Conservation (phyloP, 352 stramenopile genomes). For the Pythium apleroticum region DNA sequence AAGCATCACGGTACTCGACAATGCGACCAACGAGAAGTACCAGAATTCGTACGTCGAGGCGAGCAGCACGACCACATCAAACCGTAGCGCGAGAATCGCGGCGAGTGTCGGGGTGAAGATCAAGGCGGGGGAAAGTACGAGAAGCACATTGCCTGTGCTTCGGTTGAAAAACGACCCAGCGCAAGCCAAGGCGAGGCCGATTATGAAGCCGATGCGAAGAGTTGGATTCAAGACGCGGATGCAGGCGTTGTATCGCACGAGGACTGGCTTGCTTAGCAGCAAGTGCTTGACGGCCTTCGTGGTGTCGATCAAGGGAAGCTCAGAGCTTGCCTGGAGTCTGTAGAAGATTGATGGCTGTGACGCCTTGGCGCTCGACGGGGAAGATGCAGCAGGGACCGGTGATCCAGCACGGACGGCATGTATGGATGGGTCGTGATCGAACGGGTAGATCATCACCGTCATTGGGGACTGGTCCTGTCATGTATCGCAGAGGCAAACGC, state of each 20-base stretch:
- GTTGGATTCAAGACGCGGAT: neutral
- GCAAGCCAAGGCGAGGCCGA: neutral
- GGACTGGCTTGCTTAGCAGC: neutral
- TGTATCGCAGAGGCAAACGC: too few relatives aligned
- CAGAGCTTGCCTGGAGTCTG: neutral
- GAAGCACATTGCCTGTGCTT: neutral
- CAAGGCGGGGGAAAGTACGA: neutral
- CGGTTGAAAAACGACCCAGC: neutral
- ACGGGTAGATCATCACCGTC: neutral
- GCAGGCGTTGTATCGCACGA: neutral
- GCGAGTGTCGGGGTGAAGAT: neutral
- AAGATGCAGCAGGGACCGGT: too few relatives aligned
- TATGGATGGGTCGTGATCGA: neutral
- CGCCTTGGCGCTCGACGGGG: neutral
- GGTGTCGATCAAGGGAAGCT: neutral
- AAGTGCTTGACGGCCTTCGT: neutral
- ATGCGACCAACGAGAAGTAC: neutral
- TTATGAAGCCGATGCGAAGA: neutral
- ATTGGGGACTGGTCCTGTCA: too few relatives aligned
- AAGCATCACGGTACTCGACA: neutral
- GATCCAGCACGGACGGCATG: neutral
- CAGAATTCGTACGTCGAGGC: neutral
- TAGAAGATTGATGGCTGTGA: neutral
- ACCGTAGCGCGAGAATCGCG: neutral
- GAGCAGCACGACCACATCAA: neutral